phyloP scores from a whole-genome alignment of 1,284 basidiomycete species.

The Microbotryum silenes-acaulis region DNA sequence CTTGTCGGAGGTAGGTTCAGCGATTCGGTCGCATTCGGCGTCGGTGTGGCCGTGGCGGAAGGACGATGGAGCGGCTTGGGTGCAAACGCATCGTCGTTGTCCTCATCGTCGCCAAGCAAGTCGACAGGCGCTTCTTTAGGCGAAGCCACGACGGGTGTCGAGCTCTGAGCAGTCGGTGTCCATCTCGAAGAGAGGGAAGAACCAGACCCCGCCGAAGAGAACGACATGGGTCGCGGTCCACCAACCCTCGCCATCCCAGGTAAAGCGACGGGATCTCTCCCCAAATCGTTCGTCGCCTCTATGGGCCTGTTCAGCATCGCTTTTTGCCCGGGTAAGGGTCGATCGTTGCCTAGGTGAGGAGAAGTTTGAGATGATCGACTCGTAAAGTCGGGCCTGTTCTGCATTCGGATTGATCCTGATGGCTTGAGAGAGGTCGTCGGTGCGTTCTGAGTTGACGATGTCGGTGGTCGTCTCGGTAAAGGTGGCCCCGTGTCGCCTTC shows the following conservation, averaged over 20 bases:
- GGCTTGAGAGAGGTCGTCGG: background rate
- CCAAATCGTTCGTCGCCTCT: too few species aligned
- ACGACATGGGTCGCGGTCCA: too few species aligned
- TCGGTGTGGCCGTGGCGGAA: background rate
- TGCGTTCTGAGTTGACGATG: too few species aligned
- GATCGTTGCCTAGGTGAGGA: constrained; percentile 28
- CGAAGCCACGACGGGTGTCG: too few species aligned
- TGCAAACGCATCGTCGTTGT: constrained; percentile 5
- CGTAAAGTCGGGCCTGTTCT: constrained; percentile 28
- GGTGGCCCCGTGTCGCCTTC: background rate
- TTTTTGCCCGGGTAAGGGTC: constrained; percentile 8
- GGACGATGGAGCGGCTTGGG: background rate
- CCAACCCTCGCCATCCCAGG: too few species aligned
- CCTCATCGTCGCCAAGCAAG: constrained; percentile 29
- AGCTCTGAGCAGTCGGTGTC: too few species aligned
- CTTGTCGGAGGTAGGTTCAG: background rate
- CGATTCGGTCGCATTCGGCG: background rate
- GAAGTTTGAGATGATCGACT: constrained; percentile 32
- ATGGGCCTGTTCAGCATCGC: too few species aligned
- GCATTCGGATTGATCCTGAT: background rate
- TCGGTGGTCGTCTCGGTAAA: constrained; percentile 1
- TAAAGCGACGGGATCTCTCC: too few species aligned
- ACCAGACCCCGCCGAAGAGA: too few species aligned
- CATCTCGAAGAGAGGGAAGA: too few species aligned
- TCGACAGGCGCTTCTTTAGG: constrained; percentile 7